Evolutionary conservation across 2,329 filamentous ascomycete genomes (phyloP), one percentile per base, ranked within the genome.

Genomic region (Xylariaceae sp.): DNA sequence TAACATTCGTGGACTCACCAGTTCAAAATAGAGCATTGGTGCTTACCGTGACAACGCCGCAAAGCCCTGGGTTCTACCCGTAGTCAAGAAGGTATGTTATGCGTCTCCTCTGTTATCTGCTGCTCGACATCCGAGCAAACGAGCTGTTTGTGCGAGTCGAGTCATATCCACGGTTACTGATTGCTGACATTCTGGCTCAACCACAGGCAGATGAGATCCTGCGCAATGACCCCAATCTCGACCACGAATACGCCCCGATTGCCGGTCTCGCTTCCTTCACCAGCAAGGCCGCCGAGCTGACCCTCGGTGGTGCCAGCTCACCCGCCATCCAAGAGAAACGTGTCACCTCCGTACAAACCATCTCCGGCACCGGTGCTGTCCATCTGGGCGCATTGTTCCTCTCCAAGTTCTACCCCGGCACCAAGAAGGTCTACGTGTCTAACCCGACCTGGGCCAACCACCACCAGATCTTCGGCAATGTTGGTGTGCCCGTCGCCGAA

Each of bases 201-300:
- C 48, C 66, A 55, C 73, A 97, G 93, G 94, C 94, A 68, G 92
- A 97, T 74, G 88, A 94, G 66, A 86, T 91, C 70, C 84, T 97
- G 67, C 89, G 87, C 75, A 88, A 88, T 73, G 92, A 97, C 76
- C 92, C 93, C 72, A 84, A 90, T 61, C 82, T 96, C 69, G 96
- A 99, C 80, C 93, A 99, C 81, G 94, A 99, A 82, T 99, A 99
- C 77, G 90, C 95, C 61, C 93, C 94, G 61, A 99, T 99, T 74
- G 89, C 92, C 64, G 94, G 94, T 72, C 83, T 97, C 61, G 78
- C 87, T 58, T 82, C 88, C 64, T 95, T 97, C 78, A 97, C 91
- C 61, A 82, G 85, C 68, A 95, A 94, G 72, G 92, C 94, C 23
- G 90, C 93, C 73, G 92, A 94, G 78, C 82, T 97, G 68, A 89